These are phyloP conservation scores for Diplodia corticola DNA, from an alignment of 2,329 filamentous ascomycete species.

Conservation along the genomic window DNA sequence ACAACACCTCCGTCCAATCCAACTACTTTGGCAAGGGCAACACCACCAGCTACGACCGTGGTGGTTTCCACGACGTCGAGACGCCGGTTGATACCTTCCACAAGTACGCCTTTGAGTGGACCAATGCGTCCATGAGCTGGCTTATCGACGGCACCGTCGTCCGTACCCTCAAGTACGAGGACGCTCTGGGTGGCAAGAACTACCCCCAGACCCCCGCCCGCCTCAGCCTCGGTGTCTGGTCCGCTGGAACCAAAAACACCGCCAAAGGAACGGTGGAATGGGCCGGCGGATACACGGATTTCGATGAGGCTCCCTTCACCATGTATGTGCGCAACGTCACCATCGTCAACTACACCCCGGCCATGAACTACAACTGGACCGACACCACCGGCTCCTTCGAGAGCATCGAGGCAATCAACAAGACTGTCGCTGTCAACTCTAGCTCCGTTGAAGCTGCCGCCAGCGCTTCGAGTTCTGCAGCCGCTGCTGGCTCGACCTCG, in stretches of 20 bases:
- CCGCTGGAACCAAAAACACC: constrained; percentile 48
- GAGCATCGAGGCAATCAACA: constrained; percentile 48
- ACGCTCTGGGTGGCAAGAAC: constrained; percentile 58
- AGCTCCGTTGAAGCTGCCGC: background rate
- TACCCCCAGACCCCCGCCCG: constrained; percentile 79
- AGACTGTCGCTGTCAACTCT: constrained; percentile 14
- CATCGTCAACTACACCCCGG: constrained; percentile 56
- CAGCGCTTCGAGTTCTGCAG: too few species aligned
- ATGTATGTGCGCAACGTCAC: constrained; percentile 55
- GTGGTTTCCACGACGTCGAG: constrained; percentile 59
- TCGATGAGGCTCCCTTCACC: constrained; percentile 49
- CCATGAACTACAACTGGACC: constrained; percentile 51
- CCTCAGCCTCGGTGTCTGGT: constrained; percentile 47
- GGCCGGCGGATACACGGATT: constrained; percentile 62
- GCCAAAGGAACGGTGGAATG: constrained; percentile 60
- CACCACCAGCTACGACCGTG: constrained; percentile 69
- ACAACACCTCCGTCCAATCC: constrained; percentile 60
- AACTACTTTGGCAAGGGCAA: constrained; percentile 78
- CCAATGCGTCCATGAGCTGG: constrained; percentile 64
- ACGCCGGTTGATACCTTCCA: constrained; percentile 60
- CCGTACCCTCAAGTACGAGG: constrained; percentile 62
- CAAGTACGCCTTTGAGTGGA: constrained; percentile 75
- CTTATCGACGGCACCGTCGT: constrained; percentile 68
- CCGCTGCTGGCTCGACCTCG: too few species aligned
- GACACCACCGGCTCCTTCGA: constrained; percentile 51